Conservation (phyloP, 148 eudicot genomes). For the Cornus controversa region DNA sequence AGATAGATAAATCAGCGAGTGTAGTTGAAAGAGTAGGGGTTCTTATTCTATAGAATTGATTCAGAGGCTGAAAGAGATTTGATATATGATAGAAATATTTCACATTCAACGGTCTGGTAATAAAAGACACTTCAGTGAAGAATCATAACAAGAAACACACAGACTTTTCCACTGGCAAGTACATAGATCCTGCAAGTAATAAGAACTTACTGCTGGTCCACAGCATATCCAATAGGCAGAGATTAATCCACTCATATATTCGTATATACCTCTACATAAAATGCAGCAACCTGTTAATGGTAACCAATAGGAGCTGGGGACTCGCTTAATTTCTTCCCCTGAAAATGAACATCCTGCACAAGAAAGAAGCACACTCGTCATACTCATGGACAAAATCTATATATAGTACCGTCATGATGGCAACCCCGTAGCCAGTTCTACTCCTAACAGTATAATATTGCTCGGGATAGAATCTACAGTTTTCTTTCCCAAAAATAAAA, state of each 20-base stretch:
- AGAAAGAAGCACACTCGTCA: neutral
- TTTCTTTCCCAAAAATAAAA: no score
- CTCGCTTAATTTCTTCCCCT: slow-evolving; percentile 69
- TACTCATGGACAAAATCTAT: neutral
- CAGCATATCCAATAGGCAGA: neutral
- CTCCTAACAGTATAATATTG: no score
- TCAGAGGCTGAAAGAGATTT: no score
- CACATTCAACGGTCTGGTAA: neutral
- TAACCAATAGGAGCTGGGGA: slow-evolving; percentile 84
- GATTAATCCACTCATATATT: neutral
- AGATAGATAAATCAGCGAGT: no score
- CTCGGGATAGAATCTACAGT: neutral
- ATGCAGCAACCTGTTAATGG: slow-evolving; percentile 34
- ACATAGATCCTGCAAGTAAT: neutral
- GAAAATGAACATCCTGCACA: slow-evolving; percentile 73
- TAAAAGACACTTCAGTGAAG: neutral
- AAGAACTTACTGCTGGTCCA: neutral
- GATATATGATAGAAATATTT: no score
- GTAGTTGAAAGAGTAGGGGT: no score
- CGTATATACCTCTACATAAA: neutral
- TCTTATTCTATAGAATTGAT: no score
- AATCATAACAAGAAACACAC: neutral
- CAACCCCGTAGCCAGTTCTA: neutral
- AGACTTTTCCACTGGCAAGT: neutral
- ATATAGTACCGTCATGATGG: no score